Conservation (phyloP, 345 rosid genomes). For the Hirschfeldia incana region DNA sequence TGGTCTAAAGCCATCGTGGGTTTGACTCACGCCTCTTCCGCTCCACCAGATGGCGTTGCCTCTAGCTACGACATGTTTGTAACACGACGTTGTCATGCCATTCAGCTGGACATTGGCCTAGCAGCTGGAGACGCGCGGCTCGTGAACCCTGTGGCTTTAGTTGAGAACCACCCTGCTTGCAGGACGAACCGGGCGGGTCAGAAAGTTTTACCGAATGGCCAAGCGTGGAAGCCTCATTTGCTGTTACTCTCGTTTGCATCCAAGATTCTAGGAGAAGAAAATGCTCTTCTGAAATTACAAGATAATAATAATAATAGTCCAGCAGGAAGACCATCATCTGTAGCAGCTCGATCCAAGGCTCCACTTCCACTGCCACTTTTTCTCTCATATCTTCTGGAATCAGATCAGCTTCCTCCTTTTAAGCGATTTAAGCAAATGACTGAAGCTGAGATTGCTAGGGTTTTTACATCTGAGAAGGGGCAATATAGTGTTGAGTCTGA, state of each 20-base stretch:
- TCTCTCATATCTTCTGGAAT: slow-evolving; percentile 87
- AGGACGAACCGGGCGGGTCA: slow-evolving; percentile 96
- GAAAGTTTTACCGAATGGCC: slow-evolving; percentile 97
- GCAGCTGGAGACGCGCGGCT: slow-evolving; percentile 98
- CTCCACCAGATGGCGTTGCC: slow-evolving; percentile 94
- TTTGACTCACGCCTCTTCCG: slow-evolving; percentile 97
- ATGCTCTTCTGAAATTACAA: slow-evolving; percentile 27
- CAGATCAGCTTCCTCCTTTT: slow-evolving; percentile 76
- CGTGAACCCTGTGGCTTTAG: slow-evolving; percentile 94
- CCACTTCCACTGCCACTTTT: slow-evolving; percentile 76
- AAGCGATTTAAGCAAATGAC: slow-evolving; percentile 49
- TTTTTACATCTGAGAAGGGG: slow-evolving; percentile 75
- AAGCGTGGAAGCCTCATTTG: slow-evolving; percentile 99
- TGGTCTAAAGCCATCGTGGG: slow-evolving; percentile 99
- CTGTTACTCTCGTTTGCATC: slow-evolving; percentile 95
- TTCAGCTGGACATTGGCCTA: slow-evolving; percentile 93
- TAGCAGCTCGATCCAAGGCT: slow-evolving; percentile 51
- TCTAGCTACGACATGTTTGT: slow-evolving; percentile 97
- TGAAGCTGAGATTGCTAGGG: slow-evolving; percentile 66
- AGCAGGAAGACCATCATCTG: slow-evolving; percentile 46
- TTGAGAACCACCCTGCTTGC: slow-evolving; percentile 97
- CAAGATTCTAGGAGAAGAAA: slow-evolving; percentile 92
- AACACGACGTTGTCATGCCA: slow-evolving; percentile 88
- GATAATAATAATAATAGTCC: slow-evolving; percentile 51
- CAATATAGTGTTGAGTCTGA: slow-evolving; percentile 90